Evolutionary conservation across 148 eudicot genomes (phyloP).

Genomic region (Diospyros lotus): DNA sequence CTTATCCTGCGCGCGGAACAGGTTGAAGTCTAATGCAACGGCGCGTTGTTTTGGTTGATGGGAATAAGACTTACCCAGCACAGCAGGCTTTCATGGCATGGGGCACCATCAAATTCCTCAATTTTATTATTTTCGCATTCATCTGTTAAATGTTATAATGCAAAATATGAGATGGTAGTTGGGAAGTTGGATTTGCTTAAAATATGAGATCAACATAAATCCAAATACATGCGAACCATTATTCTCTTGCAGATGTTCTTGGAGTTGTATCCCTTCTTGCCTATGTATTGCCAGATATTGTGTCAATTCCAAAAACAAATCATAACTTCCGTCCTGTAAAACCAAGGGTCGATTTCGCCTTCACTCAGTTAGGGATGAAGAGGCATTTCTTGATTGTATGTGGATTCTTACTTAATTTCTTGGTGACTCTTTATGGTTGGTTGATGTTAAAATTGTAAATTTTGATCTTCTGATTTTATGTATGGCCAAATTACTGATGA

Average conservation of each 20-base stretch:
- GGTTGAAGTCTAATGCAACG: slow-evolving; percentile 65
- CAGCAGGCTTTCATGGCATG: slow-evolving; percentile 63
- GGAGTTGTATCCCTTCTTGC: background rate
- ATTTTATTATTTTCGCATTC: background rate
- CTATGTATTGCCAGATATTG: slow-evolving; percentile 36
- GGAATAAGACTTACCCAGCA: slow-evolving; percentile 47
- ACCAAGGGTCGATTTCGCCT: slow-evolving; percentile 63
- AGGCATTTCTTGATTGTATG: slow-evolving; percentile 19
- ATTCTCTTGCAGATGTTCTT: background rate
- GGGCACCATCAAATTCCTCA: background rate
- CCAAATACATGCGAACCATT: background rate
- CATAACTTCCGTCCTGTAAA: slow-evolving; percentile 58
- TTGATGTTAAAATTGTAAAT: background rate
- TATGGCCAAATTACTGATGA: too few relatives aligned
- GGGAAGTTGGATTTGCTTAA: background rate
- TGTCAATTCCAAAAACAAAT: slow-evolving; percentile 57
- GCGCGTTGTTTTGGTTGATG: slow-evolving; percentile 42
- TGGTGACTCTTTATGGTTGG: background rate
- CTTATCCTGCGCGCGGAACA: slow-evolving; percentile 51
- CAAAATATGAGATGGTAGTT: background rate
- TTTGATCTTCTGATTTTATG: background rate
- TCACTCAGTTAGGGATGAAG: slow-evolving; percentile 57
- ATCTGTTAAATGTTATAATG: background rate
- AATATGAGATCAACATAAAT: background rate
- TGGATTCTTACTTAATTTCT: background rate